Evolutionary conservation across 345 rosid species (phyloP), one percentile per base, ranked within the genome.

Genomic region (Pseudoturritis turrita): DNA sequence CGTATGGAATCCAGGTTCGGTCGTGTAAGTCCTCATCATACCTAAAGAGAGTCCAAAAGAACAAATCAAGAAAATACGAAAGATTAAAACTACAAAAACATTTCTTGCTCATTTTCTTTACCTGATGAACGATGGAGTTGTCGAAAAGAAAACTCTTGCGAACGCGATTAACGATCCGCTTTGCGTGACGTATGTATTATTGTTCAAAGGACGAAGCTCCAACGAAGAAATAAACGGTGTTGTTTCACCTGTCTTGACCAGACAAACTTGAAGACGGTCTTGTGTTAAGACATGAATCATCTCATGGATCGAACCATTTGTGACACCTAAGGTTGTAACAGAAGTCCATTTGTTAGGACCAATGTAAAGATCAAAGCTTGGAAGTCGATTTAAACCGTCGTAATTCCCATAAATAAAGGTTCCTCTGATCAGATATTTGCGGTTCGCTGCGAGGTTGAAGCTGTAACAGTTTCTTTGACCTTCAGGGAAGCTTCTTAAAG

Each of bases 1-100:
- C 36, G 19, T 0, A 40, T 29, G 86, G 82, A n/a, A 0, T 1
- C 85, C 90, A 86, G 1, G 3, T n/a, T 10, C 84, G 79, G 47
- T 86, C 89, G 6, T 51, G 51, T 0, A 56, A 11, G 31, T 86
- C 87, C 21, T 83, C 76, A 10, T 80, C 66, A 58, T 23, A 86
- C 90, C 90, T 82, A n/a, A 12, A 26, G 3, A 65, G 7, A 46
- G 10, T 8, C 10, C 10, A 33, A 9, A n/a, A 33, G 11, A 9
- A 8, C 37, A 33, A 33, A 33, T 33, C 37, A 33, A 33, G 11
- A 8, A 33, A 33, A 9, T 33, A 33, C 2, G 9, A 33, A 33
- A 8, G 37, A 33, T 33, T n/a, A 9, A 33, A 33, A 33, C 10
- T 39, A 49, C 5, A 66, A 52, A n/a, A 53, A 33, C 37, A 21